phyloP scores from a whole-genome alignment of 1,139 yeast species.

The Kazachstania sp. region DNA sequence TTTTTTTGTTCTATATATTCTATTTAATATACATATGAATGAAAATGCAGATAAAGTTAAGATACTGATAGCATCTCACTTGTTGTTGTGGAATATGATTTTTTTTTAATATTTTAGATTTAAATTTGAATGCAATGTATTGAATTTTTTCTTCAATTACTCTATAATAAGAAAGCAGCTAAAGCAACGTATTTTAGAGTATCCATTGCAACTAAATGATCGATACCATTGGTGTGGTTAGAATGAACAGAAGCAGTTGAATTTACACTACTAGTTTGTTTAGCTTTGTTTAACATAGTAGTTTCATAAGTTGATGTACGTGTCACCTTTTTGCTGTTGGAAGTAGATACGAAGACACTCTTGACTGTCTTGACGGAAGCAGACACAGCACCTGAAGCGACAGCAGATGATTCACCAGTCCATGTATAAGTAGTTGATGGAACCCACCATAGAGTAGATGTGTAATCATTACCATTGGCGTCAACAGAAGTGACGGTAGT shows the following conservation, averaged over 20 bases:
- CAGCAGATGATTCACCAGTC: background rate
- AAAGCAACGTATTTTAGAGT: conserved; percentile 5
- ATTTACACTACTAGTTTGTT: background rate
- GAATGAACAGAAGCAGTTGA: conserved; percentile 7
- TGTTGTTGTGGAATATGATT: background rate
- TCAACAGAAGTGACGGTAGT: conserved; percentile 32
- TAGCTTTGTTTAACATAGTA: conserved; percentile 5
- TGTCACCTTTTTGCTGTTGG: conserved; percentile 5
- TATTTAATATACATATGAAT: no score
- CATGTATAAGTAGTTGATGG: conserved; percentile 15
- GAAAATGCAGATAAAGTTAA: no score
- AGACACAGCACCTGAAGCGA: background rate
- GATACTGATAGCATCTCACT: no score
- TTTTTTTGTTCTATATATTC: no score
- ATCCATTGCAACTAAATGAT: background rate
- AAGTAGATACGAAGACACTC: conserved; percentile 3
- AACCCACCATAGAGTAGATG: conserved; percentile 31
- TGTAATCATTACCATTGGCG: conserved; percentile 18
- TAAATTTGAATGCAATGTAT: no score
- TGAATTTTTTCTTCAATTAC: no score
- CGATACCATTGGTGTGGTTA: conserved; percentile 11
- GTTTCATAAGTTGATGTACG: conserved; percentile 8
- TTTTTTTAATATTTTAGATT: background rate
- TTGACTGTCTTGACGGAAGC: conserved; percentile 3
- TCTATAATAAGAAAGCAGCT: conserved; percentile 8